phyloP scores from a whole-genome alignment of 2,329 filamentous ascomycete species.

The Cylindrodendrum hubeiense region DNA sequence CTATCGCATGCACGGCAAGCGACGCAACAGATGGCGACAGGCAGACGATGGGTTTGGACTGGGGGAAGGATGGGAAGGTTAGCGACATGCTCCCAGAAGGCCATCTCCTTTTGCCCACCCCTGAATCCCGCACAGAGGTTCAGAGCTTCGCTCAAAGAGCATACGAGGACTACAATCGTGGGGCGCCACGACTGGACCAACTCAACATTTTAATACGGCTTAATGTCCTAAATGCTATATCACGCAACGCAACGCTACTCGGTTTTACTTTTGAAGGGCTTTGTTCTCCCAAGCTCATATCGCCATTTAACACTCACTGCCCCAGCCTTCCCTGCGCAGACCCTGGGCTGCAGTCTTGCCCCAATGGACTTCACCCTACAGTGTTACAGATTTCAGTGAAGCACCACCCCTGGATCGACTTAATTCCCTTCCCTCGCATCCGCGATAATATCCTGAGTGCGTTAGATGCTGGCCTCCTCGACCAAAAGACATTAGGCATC shows the following conservation, averaged over 20 bases:
- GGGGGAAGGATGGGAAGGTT: not conserved
- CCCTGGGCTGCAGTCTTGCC: not conserved
- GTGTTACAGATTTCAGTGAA: not conserved
- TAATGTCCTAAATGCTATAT: not conserved
- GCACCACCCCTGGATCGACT: conserved; percentile 6
- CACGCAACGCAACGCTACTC: not conserved
- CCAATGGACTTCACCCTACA: not conserved
- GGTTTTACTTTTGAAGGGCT: not conserved
- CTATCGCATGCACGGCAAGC: not conserved
- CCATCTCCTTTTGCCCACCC: not conserved
- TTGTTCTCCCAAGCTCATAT: not conserved
- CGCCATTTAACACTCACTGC: not conserved
- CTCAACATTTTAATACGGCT: not conserved
- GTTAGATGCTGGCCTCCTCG: not conserved
- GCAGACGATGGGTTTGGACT: not conserved
- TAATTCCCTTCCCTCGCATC: conserved; percentile 1
- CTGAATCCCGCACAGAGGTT: not conserved
- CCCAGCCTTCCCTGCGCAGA: not conserved
- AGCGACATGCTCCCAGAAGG: not conserved
- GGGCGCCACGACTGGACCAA: not conserved
- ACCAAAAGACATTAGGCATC: not conserved
- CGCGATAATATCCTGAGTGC: conserved; percentile 1
- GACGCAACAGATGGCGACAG: not conserved
- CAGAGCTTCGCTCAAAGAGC: not conserved
- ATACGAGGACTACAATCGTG: not conserved